A percentile compares a stretch with the other conserved stretches of the same genome.
These are phyloP conservation scores for Datura wrightii DNA, from an alignment of 257 asterid species.

Conservation along the genomic window DNA sequence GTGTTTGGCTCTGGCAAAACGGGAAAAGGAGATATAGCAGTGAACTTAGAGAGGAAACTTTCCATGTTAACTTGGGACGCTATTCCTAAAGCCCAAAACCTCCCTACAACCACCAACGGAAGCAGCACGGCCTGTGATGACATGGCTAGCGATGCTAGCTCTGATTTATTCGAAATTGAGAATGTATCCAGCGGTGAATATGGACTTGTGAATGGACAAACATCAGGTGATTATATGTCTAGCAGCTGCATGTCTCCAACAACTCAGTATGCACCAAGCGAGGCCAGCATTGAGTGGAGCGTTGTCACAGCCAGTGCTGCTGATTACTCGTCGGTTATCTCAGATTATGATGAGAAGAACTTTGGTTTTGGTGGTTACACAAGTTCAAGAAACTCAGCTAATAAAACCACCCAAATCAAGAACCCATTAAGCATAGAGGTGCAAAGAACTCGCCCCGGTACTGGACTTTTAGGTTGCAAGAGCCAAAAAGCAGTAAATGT, in stretches of 20 bases:
- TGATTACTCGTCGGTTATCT: constrained; percentile 52
- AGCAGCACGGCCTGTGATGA: constrained; percentile 57
- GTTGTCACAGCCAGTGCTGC: constrained; percentile 82
- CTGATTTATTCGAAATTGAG: constrained; percentile 86
- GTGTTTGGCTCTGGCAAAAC: constrained; percentile 63
- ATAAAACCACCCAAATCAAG: constrained; percentile 23
- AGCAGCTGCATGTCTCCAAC: constrained; percentile 60
- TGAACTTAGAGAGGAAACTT: constrained; percentile 68
- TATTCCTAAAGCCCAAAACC: constrained; percentile 49
- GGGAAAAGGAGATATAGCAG: constrained; percentile 47
- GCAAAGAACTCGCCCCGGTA: constrained; percentile 38
- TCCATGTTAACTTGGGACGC: constrained; percentile 96
- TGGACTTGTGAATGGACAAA: constrained; percentile 29
- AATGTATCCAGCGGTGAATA: constrained; percentile 53
- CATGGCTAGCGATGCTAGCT: constrained; percentile 80
- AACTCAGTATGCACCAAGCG: constrained; percentile 71
- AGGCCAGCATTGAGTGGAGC: constrained; percentile 85
- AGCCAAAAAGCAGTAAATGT: constrained; percentile 62
- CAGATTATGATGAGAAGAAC: constrained; percentile 55
- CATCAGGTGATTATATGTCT: constrained; percentile 39
- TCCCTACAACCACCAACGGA: constrained; percentile 40
- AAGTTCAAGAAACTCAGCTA: background rate
- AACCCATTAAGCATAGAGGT: constrained; percentile 34
- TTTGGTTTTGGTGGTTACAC: constrained; percentile 41
- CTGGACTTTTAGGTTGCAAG: constrained; percentile 70